Conservation (phyloP, 169 alveolate species). For the Plasmodium reichenowi region DNA sequence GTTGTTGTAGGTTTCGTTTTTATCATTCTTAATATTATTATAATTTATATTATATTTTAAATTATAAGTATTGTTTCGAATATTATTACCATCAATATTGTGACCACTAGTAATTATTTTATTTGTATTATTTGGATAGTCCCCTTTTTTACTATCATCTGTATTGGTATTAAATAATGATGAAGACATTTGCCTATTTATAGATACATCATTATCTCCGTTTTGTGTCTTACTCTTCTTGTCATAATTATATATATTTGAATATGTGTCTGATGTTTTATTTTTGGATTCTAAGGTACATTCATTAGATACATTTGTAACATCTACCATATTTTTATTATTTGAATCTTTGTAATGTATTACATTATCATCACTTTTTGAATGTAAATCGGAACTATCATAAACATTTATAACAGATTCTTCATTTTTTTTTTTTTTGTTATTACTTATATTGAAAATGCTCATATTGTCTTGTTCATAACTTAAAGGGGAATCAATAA, state of each 20-base stretch:
- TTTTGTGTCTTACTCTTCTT: background rate
- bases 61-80: too few relatives aligned
- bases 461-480: constrained; percentile 3
- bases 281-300: background rate
- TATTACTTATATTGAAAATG: background rate
- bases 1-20: too few relatives aligned
- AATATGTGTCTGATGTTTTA: background rate
- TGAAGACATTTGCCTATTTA: background rate
- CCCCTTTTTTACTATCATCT: background rate
- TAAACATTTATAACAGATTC: background rate
- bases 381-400: constrained; percentile 6
- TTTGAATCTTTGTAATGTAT: background rate
- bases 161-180: background rate
- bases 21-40: too few relatives aligned
- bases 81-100: background rate
- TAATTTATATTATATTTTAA: too few relatives aligned
- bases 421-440: background rate
- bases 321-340: background rate
- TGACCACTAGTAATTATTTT: background rate
- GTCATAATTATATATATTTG: background rate
- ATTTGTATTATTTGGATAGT: background rate
- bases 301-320: background rate
- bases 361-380: background rate
- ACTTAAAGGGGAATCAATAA: constrained; percentile 36
- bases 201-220: constrained; percentile 1